A percentile compares a stretch with the other conserved stretches of the same genome.
These are phyloP conservation scores for Pelargonium australe DNA, from an alignment of 441 rosid species.

Conservation along the genomic window DNA sequence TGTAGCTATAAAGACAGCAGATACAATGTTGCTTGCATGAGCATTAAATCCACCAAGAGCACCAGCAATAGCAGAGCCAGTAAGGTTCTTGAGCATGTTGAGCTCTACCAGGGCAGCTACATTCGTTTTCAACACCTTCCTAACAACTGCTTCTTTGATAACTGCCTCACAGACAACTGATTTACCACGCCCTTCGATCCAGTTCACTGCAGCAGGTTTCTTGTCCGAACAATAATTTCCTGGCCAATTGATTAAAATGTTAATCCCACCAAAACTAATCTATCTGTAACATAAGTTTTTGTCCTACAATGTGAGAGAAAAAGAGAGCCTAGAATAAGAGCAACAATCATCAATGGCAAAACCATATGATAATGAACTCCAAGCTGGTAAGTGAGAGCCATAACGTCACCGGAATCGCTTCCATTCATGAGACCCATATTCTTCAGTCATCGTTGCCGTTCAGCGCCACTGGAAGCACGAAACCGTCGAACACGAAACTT, in stretches of 20 bases:
- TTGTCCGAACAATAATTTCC: constrained; percentile 86
- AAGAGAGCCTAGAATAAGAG: background rate
- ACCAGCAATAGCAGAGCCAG: constrained; percentile 85
- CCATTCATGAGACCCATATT: too few relatives aligned
- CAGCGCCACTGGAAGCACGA: too few relatives aligned
- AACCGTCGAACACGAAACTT: too few relatives aligned
- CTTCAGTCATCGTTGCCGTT: too few relatives aligned
- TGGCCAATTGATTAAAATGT: constrained; percentile 15
- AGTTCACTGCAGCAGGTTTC: constrained; percentile 87
- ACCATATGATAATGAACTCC: background rate
- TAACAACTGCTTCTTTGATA: constrained; percentile 66
- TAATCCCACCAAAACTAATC: too few relatives aligned
- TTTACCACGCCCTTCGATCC: constrained; percentile 92
- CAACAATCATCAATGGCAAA: background rate
- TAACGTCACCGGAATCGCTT: too few relatives aligned
- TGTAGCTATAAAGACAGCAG: constrained; percentile 80
- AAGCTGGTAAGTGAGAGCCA: too few relatives aligned
- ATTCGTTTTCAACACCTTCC: constrained; percentile 64
- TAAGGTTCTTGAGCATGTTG: constrained; percentile 81
- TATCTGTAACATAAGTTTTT: too few relatives aligned
- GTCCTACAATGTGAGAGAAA: too few relatives aligned
- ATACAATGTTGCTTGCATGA: constrained; percentile 81
- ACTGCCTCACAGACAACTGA: constrained; percentile 84
- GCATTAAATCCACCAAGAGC: constrained; percentile 91
- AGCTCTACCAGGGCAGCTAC: constrained; percentile 77